These are phyloP conservation scores for Salicornia ramosissima DNA, from an alignment of 148 eudicot genomes.

Conservation along the genomic window DNA sequence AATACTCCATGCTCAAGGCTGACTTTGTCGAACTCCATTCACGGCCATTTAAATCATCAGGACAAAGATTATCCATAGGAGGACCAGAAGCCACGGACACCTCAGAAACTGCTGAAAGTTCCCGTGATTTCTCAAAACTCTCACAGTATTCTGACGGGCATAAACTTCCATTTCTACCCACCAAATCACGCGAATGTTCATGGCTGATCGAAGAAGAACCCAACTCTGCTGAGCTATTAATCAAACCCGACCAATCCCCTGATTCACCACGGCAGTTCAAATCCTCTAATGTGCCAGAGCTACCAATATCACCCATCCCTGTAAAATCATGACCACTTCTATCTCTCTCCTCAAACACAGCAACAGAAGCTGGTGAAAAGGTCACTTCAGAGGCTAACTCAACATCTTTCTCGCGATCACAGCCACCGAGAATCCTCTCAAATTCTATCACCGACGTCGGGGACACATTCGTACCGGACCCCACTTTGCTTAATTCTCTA, in stretches of 20 bases:
- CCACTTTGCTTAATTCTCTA: slow-evolving; percentile 48
- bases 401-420: slow-evolving; percentile 43
- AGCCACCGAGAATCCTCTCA: slow-evolving; percentile 39
- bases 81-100: slow-evolving; percentile 45
- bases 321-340: slow-evolving; percentile 24
- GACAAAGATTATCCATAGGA: slow-evolving; percentile 42
- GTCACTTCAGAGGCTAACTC: slow-evolving; percentile 50
- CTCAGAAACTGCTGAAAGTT: slow-evolving; percentile 48
- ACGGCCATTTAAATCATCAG: slow-evolving; percentile 45
- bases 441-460: slow-evolving; percentile 76
- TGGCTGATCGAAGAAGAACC: slow-evolving; percentile 56
- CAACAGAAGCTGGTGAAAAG: slow-evolving; percentile 31
- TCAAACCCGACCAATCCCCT: slow-evolving; percentile 52
- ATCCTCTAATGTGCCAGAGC: slow-evolving; percentile 37
- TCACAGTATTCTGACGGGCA: slow-evolving; percentile 63
- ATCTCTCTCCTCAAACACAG: slow-evolving; percentile 23
- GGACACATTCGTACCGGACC: slow-evolving; percentile 46
- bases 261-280: slow-evolving; percentile 42
- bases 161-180: slow-evolving; percentile 52
- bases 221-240: slow-evolving; percentile 50
- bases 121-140: slow-evolving; percentile 66
- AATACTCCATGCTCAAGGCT: slow-evolving; percentile 61
- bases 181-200: slow-evolving; percentile 55
- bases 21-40: slow-evolving; percentile 83
- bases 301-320: slow-evolving; percentile 25